These are phyloP conservation scores for Waltiozyma sp. DNA, from an alignment of 1,139 yeast genomes.

Conservation along the genomic window DNA sequence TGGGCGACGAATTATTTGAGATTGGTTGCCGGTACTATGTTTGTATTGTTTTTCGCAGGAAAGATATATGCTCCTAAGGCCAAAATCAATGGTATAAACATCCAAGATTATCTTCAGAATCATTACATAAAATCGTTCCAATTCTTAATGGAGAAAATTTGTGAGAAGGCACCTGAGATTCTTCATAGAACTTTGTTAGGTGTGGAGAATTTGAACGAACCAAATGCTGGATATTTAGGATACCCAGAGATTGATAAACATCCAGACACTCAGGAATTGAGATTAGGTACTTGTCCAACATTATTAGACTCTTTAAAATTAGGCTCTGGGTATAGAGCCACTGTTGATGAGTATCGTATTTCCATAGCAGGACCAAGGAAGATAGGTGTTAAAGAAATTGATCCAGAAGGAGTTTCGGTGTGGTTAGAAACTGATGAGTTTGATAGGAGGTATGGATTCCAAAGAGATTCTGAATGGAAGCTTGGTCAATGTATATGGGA, in stretches of 20 bases:
- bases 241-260: constrained; percentile 33
- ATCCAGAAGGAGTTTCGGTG: constrained; percentile 56
- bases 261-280: constrained; percentile 45
- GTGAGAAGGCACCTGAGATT: constrained; percentile 38
- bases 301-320: constrained; percentile 46
- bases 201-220: constrained; percentile 82
- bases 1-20: constrained; percentile 88
- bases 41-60: constrained; percentile 80
- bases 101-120: constrained; percentile 66
- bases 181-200: constrained; percentile 52
- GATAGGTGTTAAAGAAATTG: constrained; percentile 41
- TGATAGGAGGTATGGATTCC: constrained; percentile 63
- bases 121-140: constrained; percentile 49
- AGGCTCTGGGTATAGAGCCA: constrained; percentile 64
- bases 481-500: constrained; percentile 74
- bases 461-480: constrained; percentile 51
- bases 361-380: constrained; percentile 67
- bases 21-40: constrained; percentile 71
- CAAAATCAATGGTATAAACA: constrained; percentile 54
- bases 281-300: constrained; percentile 61
- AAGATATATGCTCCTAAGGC: constrained; percentile 59
- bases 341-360: constrained; percentile 56
- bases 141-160: constrained; percentile 42
- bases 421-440: constrained; percentile 47
- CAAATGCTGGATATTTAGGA: constrained; percentile 58